These are phyloP conservation scores for Chenopodium album DNA, from an alignment of 148 eudicot species.

Conservation along the genomic window DNA sequence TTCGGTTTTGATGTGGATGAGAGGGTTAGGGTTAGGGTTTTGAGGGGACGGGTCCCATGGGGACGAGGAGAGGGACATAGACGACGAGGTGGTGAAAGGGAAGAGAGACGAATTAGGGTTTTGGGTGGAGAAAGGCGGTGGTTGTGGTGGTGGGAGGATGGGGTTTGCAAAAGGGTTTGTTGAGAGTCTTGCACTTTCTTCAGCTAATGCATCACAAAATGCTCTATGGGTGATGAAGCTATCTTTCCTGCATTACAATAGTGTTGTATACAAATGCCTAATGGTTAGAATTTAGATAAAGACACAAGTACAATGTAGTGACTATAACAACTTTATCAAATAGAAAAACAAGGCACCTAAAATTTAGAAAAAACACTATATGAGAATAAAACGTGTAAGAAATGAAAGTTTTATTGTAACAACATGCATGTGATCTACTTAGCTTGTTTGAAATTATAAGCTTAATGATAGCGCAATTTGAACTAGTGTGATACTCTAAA, in stretches of 20 bases:
- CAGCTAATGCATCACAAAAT: constrained; percentile 84
- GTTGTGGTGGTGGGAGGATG: constrained; percentile 30
- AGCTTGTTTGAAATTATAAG: background rate
- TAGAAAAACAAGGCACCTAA: background rate
- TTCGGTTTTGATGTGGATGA: constrained; percentile 32
- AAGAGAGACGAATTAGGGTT: constrained; percentile 19
- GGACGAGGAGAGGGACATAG: constrained; percentile 22
- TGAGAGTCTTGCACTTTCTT: constrained; percentile 68
- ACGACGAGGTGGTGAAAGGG: constrained; percentile 30
- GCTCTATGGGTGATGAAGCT: constrained; percentile 84
- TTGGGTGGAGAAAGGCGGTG: constrained; percentile 21
- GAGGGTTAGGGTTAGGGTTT: constrained; percentile 40
- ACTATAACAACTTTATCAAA: too few relatives aligned
- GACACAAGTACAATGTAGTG: too few relatives aligned
- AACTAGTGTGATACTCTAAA: background rate
- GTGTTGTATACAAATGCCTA: background rate
- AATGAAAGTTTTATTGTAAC: background rate
- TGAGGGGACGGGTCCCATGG: constrained; percentile 27
- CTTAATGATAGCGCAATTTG: background rate
- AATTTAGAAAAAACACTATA: background rate
- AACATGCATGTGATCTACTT: background rate
- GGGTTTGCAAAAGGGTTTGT: constrained; percentile 43
- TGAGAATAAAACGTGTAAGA: background rate
- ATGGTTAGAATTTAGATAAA: background rate
- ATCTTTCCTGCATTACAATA: constrained; percentile 57